A percentile compares a stretch with the other conserved stretches of the same genome.
Conservation (phyloP, 345 rosid genomes). For the Eucalyptus pauciflora region DNA sequence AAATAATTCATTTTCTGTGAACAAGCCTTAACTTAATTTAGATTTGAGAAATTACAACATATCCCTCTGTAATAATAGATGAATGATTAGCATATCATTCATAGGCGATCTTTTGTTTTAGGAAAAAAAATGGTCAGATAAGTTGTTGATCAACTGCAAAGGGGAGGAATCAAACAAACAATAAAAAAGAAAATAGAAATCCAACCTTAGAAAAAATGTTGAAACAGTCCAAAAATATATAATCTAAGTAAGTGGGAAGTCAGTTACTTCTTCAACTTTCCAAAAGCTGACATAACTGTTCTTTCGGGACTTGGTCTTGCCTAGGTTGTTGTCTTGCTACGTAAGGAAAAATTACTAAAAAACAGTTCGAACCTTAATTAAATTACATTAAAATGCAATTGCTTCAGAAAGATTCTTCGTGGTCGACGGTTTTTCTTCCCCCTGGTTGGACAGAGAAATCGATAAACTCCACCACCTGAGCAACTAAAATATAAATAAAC, state of each 20-base stretch:
- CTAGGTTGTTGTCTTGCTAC: not conserved
- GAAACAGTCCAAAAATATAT: not conserved
- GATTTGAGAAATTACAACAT: not conserved
- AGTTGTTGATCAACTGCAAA: not conserved
- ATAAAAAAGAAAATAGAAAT: not conserved
- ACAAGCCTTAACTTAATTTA: not conserved
- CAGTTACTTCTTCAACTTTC: not conserved
- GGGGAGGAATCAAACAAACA: not conserved
- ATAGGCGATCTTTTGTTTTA: not conserved
- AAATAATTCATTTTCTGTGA: no score
- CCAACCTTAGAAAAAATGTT: not conserved
- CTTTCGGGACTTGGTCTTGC: not conserved
- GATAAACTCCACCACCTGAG: not conserved
- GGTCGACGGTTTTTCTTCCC: not conserved
- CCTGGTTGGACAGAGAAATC: not conserved
- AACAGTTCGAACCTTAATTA: not conserved
- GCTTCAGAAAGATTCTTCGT: not conserved
- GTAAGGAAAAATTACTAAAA: not conserved
- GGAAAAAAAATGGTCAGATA: not conserved
- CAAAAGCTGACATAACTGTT: not conserved
- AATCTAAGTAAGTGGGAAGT: not conserved
- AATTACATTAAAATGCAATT: not conserved
- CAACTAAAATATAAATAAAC: not conserved
- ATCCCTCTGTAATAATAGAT: not conserved
- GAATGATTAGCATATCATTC: not conserved